Conservation (phyloP, 2,329 filamentous ascomycete species). For the Salinomyces thailandicus region DNA sequence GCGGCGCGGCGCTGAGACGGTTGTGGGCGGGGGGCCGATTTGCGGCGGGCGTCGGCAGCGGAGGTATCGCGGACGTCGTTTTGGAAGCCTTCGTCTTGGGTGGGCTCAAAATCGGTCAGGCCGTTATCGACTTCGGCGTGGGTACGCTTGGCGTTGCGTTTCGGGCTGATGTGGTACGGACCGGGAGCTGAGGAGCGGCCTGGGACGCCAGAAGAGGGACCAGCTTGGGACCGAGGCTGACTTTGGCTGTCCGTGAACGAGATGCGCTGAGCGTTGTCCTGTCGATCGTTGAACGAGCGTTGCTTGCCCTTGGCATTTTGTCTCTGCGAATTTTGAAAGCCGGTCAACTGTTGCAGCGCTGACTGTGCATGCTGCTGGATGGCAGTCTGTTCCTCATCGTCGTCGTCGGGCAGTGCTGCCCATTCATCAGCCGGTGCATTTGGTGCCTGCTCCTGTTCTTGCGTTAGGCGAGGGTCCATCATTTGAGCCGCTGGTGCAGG, state of each 20-base stretch:
- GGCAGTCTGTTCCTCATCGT: not conserved
- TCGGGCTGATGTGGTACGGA: conserved; percentile 3
- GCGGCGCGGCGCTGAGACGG: not conserved
- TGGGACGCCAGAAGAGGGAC: conserved; percentile 5
- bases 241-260: conserved; percentile 28
- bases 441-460: not conserved
- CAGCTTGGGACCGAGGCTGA: conserved; percentile 6
- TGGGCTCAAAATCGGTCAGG: conserved; percentile 19
- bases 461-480: conserved; percentile 1
- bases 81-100: conserved; percentile 37
- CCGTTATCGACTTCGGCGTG: conserved; percentile 22
- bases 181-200: conserved; percentile 4
- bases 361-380: conserved; percentile 2
- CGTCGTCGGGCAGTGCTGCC: not conserved
- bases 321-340: conserved; percentile 4
- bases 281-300: conserved; percentile 31
- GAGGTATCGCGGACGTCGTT: conserved; percentile 25
- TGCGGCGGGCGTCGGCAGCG: conserved; percentile 25
- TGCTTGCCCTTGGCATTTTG: conserved; percentile 7
- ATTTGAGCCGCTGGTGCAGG: conserved; percentile 10
- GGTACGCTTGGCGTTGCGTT: conserved; percentile 14
- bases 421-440: not conserved
- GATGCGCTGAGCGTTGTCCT: conserved; percentile 29
- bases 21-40: conserved; percentile 6
- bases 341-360: not conserved